Evolutionary conservation across 805 yeast genomes (phyloP).

Genomic region (Barnettozyma salicaria): DNA sequence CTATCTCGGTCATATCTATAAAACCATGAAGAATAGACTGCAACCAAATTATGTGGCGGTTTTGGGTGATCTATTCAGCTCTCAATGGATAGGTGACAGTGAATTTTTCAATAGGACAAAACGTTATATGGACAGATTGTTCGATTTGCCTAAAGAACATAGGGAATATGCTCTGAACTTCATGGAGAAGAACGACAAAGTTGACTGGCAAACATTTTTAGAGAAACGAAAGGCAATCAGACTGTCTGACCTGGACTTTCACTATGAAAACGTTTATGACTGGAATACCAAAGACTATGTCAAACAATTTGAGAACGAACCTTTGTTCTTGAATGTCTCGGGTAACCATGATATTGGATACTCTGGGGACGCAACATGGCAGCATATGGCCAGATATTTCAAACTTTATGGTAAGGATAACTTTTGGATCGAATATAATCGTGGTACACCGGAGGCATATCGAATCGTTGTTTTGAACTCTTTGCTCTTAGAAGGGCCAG

Average conservation of each 20-base stretch:
- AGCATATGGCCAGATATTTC: constrained; percentile 77
- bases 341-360: constrained; percentile 98
- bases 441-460: constrained; percentile 65
- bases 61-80: constrained; percentile 87
- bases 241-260: constrained; percentile 37
- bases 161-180: constrained; percentile 43
- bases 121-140: constrained; percentile 66
- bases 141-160: constrained; percentile 50
- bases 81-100: constrained; percentile 89
- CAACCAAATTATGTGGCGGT: constrained; percentile 79
- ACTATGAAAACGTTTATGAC: constrained; percentile 55
- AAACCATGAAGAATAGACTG: constrained; percentile 54
- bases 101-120: constrained; percentile 79
- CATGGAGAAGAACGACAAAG: constrained; percentile 42
- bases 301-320: constrained; percentile 38
- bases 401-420: constrained; percentile 79
- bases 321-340: constrained; percentile 73
- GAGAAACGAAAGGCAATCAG: constrained; percentile 28
- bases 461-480: constrained; percentile 85
- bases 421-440: constrained; percentile 66
- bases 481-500: constrained; percentile 85
- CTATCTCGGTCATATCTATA: constrained; percentile 79
- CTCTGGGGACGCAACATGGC: constrained; percentile 89
- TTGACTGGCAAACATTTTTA: constrained; percentile 48
- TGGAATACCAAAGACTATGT: constrained; percentile 45